A percentile compares a stretch with the other conserved stretches of the same genome.
Evolutionary conservation across 1,284 basidiomycete genomes (phyloP).

Genomic region (Rhizoctonia solani): DNA sequence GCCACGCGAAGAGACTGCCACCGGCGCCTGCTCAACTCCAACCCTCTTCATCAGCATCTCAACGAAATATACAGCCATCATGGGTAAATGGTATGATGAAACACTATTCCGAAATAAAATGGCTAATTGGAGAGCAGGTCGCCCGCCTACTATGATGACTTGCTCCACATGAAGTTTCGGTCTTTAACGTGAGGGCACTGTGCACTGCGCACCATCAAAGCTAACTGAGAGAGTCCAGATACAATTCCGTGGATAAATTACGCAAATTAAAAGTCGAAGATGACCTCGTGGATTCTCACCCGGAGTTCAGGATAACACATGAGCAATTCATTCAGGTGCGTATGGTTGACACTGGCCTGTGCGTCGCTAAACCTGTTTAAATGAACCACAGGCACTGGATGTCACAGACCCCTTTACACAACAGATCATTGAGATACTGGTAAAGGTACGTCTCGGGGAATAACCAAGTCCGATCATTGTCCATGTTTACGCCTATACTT

Average conservation of each 20-base stretch:
- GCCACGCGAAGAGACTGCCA: slow-evolving; percentile 25
- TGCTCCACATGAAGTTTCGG: slow-evolving; percentile 35
- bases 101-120: neutral
- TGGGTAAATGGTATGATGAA: slow-evolving; percentile 31
- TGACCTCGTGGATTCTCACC: slow-evolving; percentile 19
- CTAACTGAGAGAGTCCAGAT: slow-evolving; percentile 19
- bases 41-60: too few relatives aligned
- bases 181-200: slow-evolving; percentile 30
- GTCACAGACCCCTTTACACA: slow-evolving; percentile 33
- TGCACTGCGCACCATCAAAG: neutral
- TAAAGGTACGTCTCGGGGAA: slow-evolving; percentile 13
- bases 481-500: neutral
- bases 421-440: slow-evolving; percentile 31
- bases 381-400: slow-evolving; percentile 24
- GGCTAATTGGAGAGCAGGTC: slow-evolving; percentile 12
- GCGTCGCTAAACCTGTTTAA: slow-evolving; percentile 22
- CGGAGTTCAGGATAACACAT: slow-evolving; percentile 32
- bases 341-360: slow-evolving; percentile 15
- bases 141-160: slow-evolving; percentile 31
- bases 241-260: slow-evolving; percentile 32
- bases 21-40: slow-evolving; percentile 9
- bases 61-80: neutral
- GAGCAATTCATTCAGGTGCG: slow-evolving; percentile 34
- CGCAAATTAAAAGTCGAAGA: slow-evolving; percentile 34
- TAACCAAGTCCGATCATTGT: neutral